phyloP scores from a whole-genome alignment of 2,329 filamentous ascomycete genomes.

The Microsporum canis region DNA sequence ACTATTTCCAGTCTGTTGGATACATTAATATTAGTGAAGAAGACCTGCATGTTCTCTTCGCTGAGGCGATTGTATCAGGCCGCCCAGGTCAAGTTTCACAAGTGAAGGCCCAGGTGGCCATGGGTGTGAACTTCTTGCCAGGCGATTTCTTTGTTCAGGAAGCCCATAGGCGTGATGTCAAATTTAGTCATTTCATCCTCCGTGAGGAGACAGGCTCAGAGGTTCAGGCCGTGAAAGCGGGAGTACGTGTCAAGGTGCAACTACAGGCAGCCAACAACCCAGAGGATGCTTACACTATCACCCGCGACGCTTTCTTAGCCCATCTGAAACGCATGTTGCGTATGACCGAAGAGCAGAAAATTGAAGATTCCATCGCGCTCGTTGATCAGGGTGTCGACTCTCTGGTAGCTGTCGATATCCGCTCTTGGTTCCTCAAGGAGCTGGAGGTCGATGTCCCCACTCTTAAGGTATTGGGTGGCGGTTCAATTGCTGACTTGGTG shows the following conservation, averaged over 20 bases:
- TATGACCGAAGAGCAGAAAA: not conserved
- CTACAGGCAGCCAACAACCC: not conserved
- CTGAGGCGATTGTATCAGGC: conserved; percentile 40
- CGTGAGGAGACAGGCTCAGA: not conserved
- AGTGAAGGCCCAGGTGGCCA: not conserved
- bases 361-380: conserved; percentile 9
- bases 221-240: not conserved
- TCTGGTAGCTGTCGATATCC: conserved; percentile 13
- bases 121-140: not conserved
- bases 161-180: not conserved
- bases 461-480: conserved; percentile 9
- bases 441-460: conserved; percentile 12
- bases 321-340: not conserved
- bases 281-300: not conserved
- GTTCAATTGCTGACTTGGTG: not conserved
- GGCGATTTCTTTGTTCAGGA: not conserved
- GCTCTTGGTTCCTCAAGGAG: conserved; percentile 14
- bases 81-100: conserved; percentile 17
- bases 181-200: not conserved
- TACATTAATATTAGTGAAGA: conserved; percentile 30
- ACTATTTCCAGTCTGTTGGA: not conserved
- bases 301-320: not conserved
- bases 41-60: conserved; percentile 42
- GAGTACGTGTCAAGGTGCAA: not conserved
- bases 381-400: conserved; percentile 13